phyloP scores from a whole-genome alignment of 139 green algal species.

The Tetraselmis chui region DNA sequence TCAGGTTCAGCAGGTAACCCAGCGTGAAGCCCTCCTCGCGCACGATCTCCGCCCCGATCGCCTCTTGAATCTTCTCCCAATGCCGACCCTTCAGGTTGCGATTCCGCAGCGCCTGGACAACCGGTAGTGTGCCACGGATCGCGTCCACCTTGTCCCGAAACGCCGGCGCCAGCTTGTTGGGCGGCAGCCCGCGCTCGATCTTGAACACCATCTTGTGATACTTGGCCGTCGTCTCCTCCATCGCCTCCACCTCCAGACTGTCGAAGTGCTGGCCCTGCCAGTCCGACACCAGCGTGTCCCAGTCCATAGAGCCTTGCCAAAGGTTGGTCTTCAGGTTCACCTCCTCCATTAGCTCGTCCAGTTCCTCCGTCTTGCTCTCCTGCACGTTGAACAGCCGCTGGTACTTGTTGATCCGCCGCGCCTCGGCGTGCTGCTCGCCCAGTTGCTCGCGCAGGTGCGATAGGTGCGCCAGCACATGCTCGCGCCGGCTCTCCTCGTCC shows the following conservation, averaged over 20 bases:
- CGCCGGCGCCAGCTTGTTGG: constrained; percentile 61
- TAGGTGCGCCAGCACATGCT: constrained; percentile 38
- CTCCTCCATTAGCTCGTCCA: constrained; percentile 25
- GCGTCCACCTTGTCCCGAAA: constrained; percentile 52
- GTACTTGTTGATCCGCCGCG: constrained; percentile 54
- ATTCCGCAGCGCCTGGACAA: constrained; percentile 58
- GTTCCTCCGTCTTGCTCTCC: constrained; percentile 23
- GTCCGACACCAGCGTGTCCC: constrained; percentile 30
- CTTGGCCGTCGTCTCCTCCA: constrained; percentile 58
- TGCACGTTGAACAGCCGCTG: constrained; percentile 65
- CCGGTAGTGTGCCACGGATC: constrained; percentile 50
- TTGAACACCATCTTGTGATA: constrained; percentile 50
- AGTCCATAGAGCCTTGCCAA: constrained; percentile 54
- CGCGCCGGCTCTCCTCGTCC: constrained; percentile 34
- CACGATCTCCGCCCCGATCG: constrained; percentile 33
- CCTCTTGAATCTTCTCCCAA: constrained; percentile 64
- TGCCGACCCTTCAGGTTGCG: constrained; percentile 55
- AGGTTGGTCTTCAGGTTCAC: constrained; percentile 60
- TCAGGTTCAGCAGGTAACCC: constrained; percentile 34
- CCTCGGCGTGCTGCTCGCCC: constrained; percentile 29
- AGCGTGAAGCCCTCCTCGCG: constrained; percentile 52
- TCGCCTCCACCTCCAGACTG: constrained; percentile 39
- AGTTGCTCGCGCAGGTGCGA: constrained; percentile 34
- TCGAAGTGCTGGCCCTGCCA: constrained; percentile 51
- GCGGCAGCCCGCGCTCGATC: constrained; percentile 62